Evolutionary conservation across 2,329 filamentous ascomycete genomes (phyloP).

Genomic region (Pseudogymnoascus verrucosus): DNA sequence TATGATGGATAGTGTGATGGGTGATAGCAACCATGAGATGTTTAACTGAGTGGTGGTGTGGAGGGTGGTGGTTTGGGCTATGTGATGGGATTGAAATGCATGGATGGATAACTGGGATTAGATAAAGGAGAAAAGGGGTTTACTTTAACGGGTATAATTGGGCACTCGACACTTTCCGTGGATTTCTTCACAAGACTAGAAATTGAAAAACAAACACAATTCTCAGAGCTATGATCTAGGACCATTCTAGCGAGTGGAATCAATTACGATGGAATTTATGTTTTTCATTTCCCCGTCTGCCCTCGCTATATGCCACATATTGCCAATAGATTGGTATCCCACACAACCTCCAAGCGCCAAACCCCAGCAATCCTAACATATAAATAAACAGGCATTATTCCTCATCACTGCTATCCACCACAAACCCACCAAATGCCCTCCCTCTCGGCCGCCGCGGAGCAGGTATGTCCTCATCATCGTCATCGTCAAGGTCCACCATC

Average conservation of each 20-base stretch:
- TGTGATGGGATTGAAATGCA: neutral
- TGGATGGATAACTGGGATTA: neutral
- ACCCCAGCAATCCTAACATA: neutral
- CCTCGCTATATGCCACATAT: constrained; percentile 3
- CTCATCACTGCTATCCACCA: constrained; percentile 7
- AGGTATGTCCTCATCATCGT: neutral
- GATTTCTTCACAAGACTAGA: constrained; percentile 2
- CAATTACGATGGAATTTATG: neutral
- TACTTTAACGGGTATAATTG: constrained; percentile 2
- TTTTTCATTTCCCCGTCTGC: neutral
- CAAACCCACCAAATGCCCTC: neutral
- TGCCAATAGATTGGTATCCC: constrained; percentile 8
- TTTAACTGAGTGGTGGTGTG: neutral
- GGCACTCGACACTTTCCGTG: neutral
- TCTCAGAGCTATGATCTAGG: neutral
- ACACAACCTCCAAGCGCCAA: constrained; percentile 4
- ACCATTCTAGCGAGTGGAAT: neutral
- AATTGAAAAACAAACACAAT: neutral
- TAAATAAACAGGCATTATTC: constrained; percentile 7
- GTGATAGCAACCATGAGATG: neutral
- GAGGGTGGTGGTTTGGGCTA: neutral
- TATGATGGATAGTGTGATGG: constrained; percentile 6
- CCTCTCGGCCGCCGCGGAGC: neutral
- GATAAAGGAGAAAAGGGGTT: neutral
- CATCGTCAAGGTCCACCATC: neutral